Base-by-base conservation (phyloP, 2,329 filamentous ascomycete species). In the Talaromyces islandicus region DNA sequence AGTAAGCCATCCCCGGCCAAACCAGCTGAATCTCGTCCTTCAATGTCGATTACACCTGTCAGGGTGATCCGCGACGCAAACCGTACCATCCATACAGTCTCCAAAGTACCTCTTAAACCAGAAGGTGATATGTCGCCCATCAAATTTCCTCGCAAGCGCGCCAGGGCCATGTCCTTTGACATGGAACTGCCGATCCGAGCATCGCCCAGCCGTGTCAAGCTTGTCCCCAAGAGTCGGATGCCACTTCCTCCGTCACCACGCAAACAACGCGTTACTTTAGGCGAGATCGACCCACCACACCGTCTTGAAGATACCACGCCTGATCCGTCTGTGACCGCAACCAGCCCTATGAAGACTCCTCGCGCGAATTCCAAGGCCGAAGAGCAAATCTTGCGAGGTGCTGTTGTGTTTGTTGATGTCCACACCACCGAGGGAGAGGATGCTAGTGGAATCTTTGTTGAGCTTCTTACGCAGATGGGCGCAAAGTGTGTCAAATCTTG, bases 371-470 rank as follows among this genome's bases (percentile, higher is more conserved):
- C 63, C 2, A 60, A 62, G 10, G 61, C 67, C 9, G 64, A 67
- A 24, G 62, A 70, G 25, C 68, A 70, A 12, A 70, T 89, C 3
- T 80, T 93, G 3, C 81, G 83, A 21, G 91, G 91, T 1, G 89
- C 87, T 17, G 84, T 91, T 3, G 89, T 94, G 4, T 91, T 87
- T 69, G 89, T 94, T 1, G 91, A 96, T 71, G 90, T 95, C 2
- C 85, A 91, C 70, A 92, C 90, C 0, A 89, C 85, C 9, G 89
- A 94, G 68, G 91, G 91, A 6, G 87, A 86, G 25, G 89, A 94
- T 73, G 89, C 89, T 7, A 91, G 88, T 68, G 83, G 83, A n/a
- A 85, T 94, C 60, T 96, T 95, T 70, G 82, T 90, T 17, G 89
- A 92, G 66, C 81, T 95, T 7, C 81, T 96, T 24, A 84, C 81